Conservation (phyloP, 1,139 yeast genomes). For the Sugiyamaella castrensis region DNA sequence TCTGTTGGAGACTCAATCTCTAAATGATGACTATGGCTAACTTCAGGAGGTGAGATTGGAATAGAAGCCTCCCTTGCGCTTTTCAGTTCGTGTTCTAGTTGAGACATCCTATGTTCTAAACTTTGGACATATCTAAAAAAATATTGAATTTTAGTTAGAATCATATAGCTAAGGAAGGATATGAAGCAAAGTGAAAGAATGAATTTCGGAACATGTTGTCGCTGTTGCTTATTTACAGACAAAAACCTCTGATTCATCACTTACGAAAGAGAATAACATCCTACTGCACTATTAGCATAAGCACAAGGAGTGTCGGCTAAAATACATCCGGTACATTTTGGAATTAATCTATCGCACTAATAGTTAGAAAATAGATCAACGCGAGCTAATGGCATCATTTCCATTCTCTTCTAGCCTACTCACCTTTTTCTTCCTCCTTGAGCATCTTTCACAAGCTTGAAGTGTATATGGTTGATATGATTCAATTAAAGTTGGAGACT, state of each 20-base stretch:
- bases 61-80: neutral
- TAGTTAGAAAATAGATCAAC: neutral
- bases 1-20: too few species aligned
- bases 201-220: too few species aligned
- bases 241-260: too few species aligned
- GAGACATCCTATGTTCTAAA: slow-evolving; percentile 16
- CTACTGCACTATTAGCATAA: slow-evolving; percentile 18
- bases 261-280: slow-evolving; percentile 20
- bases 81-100: slow-evolving; percentile 12
- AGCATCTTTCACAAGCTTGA: slow-evolving; percentile 27
- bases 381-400: neutral
- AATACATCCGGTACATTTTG: slow-evolving; percentile 22
- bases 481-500: neutral
- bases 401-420: neutral
- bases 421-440: slow-evolving; percentile 26
- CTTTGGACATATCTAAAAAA: slow-evolving; percentile 16
- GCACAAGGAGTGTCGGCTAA: slow-evolving; percentile 16
- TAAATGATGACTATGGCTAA: neutral
- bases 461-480: slow-evolving; percentile 18
- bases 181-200: too few species aligned
- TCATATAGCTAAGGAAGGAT: too few species aligned
- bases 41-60: neutral
- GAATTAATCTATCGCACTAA: slow-evolving; percentile 25
- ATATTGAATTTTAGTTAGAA: neutral
- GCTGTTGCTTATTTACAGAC: too few species aligned